Evolutionary conservation across 352 stramenopile species (phyloP), one percentile per base, ranked within the genome.

Genomic region (Phytophthora sojae): DNA sequence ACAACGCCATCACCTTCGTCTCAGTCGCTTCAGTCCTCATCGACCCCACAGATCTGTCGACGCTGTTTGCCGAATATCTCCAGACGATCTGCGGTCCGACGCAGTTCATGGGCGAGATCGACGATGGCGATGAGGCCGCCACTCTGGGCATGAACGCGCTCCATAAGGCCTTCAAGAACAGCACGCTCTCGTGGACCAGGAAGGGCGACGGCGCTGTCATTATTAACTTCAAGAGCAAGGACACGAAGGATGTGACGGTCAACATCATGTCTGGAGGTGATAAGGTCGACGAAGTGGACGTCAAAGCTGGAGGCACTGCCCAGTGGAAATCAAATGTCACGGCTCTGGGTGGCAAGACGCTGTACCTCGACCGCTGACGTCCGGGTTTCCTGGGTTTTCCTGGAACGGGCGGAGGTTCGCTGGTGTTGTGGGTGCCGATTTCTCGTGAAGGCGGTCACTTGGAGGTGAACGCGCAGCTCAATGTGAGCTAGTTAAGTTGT

Each of bases 311-410:
- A 3, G 19, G 37, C 15, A 80, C 61, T 4, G 78, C 61, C 17
- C 35, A 68, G 26, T 88, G 80, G 80, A 80, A 52, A n/a, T 76
- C 75, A 30, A 77, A 42, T 7, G 65, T 85, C n/a, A 64, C 64
- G 8, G 64, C 57, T 0, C 73, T 88, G n/a, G 63, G 79, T 42
- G 77, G 83, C 47, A 93, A 90, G 72, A 93, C 85, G 9, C 19
- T 91, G 57, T 93, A 91, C 67, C 21, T 91, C 50, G 83, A 90
- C 61, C 85, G 83, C 32, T 91, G 81, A 78, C 83, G 83, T 21
- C 75, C 80, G 2, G 82, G 81, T 30, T 70, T 89, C 51, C 64
- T 89, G 9, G 79, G 83, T 26, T 64, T 93, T n/a, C 81, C 84
- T 23, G 79, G 80, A 4, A 89, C 81, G 0, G 82, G 80, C 5